Evolutionary conservation across 345 rosid species (phyloP), one percentile per base, ranked within the genome.

Genomic region (Gossypium anomalum): DNA sequence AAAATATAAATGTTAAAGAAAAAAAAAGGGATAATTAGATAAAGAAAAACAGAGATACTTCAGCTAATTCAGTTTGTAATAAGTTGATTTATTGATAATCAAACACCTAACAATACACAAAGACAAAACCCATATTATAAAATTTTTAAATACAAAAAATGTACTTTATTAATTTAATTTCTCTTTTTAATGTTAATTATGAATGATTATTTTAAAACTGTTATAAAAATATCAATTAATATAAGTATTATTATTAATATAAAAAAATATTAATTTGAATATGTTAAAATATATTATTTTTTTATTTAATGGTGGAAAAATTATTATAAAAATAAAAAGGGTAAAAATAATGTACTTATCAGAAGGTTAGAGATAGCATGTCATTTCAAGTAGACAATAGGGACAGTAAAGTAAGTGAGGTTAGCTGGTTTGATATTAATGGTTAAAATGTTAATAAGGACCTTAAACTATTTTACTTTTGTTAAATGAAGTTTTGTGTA

Each of bases 341-440:
- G 10, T 23, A 20, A 20, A 57, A 3, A 5, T 25, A 25, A 25
- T 27, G 27, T 13, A 60, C 15, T 51, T 25, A 41, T 60, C 11
- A 60, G 64, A 22, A 60, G 20, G 72, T 48, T 61, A 67, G 82
- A 76, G 74, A 80, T 69, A 81, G 61, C 41, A 62, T 78, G 95
- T 89, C 83, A 87, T 82, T 86, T 86, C 72, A 74, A 0, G 9
- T 10, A 23, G 83, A 67, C 4, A 53, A 59, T 49, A 82, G 89
- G 93, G 94, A 78, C 65, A 84, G 29, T 0, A 27, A 65, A 47
- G 98, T 90, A 85, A 93, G 85, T 83, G 80, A 76, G 23, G 41
- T 9, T 27, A 70, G 60, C 27, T 70, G 27, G 61, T 52, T 25
- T 70, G 53, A 77, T 72, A 59, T 73, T 81, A 77, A 25, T 22